Evolutionary conservation across 202 grass and related monocot genomes (phyloP), one percentile per base, ranked within the genome.

Genomic region (Miscanthus sacchariflorus): DNA sequence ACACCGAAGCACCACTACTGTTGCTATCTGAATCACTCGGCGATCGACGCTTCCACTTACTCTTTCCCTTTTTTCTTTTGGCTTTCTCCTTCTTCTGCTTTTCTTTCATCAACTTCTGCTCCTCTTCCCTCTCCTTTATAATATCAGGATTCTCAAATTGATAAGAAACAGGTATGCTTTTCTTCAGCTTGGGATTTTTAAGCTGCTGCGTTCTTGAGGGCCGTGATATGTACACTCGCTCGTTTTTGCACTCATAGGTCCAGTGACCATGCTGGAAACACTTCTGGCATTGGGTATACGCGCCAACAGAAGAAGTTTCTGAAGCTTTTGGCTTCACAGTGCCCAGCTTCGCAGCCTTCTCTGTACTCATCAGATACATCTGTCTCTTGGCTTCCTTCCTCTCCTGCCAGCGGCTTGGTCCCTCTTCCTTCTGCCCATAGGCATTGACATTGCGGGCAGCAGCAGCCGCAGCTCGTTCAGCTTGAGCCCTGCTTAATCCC

Each of bases 371-470:
- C 45, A 96, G 89, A 83, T 99, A 96, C 94, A 98, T 95, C 80
- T 92, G 89, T 45, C 91, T 89, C 89, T 98, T 99, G 49, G 89
- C 93, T 89, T 93, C 94, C 71, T 99, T 93, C 84, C 86, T 94
- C 86, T 99, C 92, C 64, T 95, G 92, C 89, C 94, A 96, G 69
- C 86, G 74, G 86, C 91, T 96, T 25, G 91, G 96, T 35, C 86
- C 96, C 76, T 99, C 91, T 88, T 99, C 96, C 88, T 98, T 98
- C 87, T 95, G 88, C 15, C 89, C 92, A 86, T 96, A 95, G 30
- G 94, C 92, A 91, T 98, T 98, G 39, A 93, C 91, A 90, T 95
- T 96, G 54, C 88, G 79, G 8, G 91, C 86, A 13, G 91, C 94
- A 48, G 87, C 92, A 4, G 92, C n/a, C 2, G 94, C 91, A 44